These are phyloP conservation scores for Myrica gale DNA, from an alignment of 306 rosid genomes.

Conservation along the genomic window DNA sequence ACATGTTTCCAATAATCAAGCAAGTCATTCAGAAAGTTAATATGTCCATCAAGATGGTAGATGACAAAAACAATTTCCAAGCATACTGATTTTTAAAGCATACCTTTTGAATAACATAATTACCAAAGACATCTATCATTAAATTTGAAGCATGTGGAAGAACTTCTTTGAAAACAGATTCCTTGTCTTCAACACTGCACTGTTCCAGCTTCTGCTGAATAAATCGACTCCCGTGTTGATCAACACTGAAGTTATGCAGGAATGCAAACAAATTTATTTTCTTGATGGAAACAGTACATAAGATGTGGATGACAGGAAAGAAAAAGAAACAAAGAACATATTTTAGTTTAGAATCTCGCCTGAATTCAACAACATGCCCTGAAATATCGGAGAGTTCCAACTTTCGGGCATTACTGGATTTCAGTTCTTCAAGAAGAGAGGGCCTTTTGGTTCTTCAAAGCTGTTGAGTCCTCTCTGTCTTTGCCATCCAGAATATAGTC, in stretches of 20 bases:
- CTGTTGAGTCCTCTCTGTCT: slow-evolving; percentile 39
- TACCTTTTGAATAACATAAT: slow-evolving; percentile 74
- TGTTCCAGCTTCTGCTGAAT: slow-evolving; percentile 67
- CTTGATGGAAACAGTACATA: slow-evolving; percentile 14
- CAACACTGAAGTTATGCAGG: slow-evolving; percentile 42
- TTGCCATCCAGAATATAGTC: slow-evolving; percentile 47
- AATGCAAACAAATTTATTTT: slow-evolving; percentile 20
- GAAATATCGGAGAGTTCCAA: slow-evolving; percentile 52
- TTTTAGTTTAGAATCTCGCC: slow-evolving; percentile 34
- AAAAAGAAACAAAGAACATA: slow-evolving; percentile 6
- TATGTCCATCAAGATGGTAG: not conserved
- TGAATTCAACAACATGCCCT: slow-evolving; percentile 61
- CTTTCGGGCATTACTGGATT: slow-evolving; percentile 41
- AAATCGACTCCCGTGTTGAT: slow-evolving; percentile 81
- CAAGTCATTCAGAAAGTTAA: slow-evolving; percentile 11
- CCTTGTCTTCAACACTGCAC: slow-evolving; percentile 57
- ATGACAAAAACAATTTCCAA: not conserved
- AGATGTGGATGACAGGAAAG: not conserved
- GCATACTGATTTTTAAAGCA: slow-evolving; percentile 11
- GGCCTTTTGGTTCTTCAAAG: slow-evolving; percentile 41
- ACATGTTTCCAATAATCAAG: slow-evolving; percentile 5
- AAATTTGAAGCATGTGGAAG: slow-evolving; percentile 52
- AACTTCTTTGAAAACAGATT: slow-evolving; percentile 60
- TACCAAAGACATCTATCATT: slow-evolving; percentile 69
- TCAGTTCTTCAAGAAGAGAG: slow-evolving; percentile 56